Evolutionary conservation across 441 rosid genomes (phyloP), one percentile per base, ranked within the genome.

Genomic region (Melastoma candidum): DNA sequence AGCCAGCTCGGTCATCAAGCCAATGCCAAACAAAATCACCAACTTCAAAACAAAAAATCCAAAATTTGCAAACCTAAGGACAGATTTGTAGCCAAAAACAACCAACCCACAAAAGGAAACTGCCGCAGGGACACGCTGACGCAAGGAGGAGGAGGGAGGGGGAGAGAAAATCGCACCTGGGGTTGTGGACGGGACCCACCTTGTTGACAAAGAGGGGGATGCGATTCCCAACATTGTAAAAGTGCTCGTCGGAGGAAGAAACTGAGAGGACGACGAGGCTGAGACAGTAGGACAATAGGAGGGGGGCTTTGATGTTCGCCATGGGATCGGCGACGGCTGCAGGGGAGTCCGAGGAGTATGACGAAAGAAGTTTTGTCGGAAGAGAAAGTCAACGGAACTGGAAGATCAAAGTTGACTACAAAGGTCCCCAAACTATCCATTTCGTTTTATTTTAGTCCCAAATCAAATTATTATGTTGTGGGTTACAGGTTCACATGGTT

Each of bases 121-220:
- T 43, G 17, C 41, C 54, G 43, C n/a, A 4, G 3, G 54, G 11
- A 25, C 13, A 41, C 54, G 22, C 22, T 17, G 22, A 17, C 22
- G 22, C 22, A 17, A 17, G 22, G 22, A 17, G 22, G 22, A 17
- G 22, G 22, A 17, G 22, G 22, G 22, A 17, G 9, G 13, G 44
- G 5, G 11, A 8, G 24, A 26, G 29, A 12, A 45, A 44, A 54
- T 10, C 51, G 9, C 49, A 77, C 86, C 82, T 78, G 69, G 86
- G 90, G 62, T 80, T 83, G 75, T 72, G 70, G 49, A 83, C 71
- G 41, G 86, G 86, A 32, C 83, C 87, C 44, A 74, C 74, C 71
- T 71, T 74, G 76, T 80, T 83, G 70, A 67, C 87, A 64, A 72
- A 75, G 6, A 80, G 63, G 53, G 84, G 90, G 63, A 78, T 81